Evolutionary conservation across 805 yeast genomes (phyloP).

Genomic region (Schwanniomyces vanrijiae): DNA sequence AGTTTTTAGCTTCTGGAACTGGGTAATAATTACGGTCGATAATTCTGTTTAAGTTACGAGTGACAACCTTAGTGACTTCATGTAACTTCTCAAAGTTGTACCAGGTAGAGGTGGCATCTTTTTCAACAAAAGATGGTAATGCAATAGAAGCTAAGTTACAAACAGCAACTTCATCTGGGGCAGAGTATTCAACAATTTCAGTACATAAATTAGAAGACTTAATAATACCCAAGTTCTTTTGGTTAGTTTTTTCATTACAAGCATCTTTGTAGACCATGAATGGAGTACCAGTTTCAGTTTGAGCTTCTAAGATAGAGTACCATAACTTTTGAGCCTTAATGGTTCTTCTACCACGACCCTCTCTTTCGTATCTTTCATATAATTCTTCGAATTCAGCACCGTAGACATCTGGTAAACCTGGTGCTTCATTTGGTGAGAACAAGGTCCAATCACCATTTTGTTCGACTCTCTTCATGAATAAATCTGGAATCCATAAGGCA

Average conservation of each 20-base stretch:
- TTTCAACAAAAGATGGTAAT: conserved; percentile 55
- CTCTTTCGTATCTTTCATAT: conserved; percentile 52
- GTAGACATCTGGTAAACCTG: conserved; percentile 54
- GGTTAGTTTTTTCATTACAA: conserved; percentile 58
- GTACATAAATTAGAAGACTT: conserved; percentile 64
- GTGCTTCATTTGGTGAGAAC: conserved; percentile 60
- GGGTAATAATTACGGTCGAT: conserved; percentile 60
- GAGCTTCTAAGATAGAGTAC: conserved; percentile 61
- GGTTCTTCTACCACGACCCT: conserved; percentile 48
- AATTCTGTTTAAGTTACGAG: conserved; percentile 55
- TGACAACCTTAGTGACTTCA: conserved; percentile 52
- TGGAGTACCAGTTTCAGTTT: conserved; percentile 66
- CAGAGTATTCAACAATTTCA: conserved; percentile 61
- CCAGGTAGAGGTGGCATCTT: conserved; percentile 41
- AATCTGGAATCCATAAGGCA: conserved; percentile 63
- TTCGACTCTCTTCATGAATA: conserved; percentile 63
- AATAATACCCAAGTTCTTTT: conserved; percentile 58
- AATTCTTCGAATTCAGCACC: conserved; percentile 56
- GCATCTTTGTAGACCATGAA: conserved; percentile 66
- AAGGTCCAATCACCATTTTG: conserved; percentile 56
- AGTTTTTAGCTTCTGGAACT: conserved; percentile 51
- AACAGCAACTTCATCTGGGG: conserved; percentile 59
- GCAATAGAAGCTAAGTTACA: conserved; percentile 63
- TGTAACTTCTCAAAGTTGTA: conserved; percentile 58
- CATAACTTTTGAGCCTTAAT: conserved; percentile 61